Percentiles rank a stretch among this genome's conserved stretches.
phyloP scores from a whole-genome alignment of 768 basidiomycete genomes.

The Neoboletus brunneissimus region DNA sequence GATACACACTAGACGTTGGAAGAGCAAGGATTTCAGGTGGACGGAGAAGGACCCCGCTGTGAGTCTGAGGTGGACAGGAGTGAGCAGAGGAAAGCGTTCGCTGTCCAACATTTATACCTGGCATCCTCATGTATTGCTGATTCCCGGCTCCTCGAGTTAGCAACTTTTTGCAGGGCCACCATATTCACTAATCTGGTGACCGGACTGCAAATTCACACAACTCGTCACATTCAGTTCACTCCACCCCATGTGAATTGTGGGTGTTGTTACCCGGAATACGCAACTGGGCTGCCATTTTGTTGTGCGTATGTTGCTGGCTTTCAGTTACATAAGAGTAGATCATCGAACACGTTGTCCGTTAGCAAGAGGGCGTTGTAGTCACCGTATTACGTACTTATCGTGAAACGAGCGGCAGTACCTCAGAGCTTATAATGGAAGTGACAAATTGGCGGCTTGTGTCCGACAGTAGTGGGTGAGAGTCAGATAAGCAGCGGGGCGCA shows the following conservation, averaged over 20 bases:
- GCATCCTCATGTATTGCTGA: background rate
- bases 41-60: background rate
- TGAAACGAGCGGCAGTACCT: background rate
- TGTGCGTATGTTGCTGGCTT: background rate
- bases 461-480: background rate
- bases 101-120: constrained; percentile 17
- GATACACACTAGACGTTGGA: constrained; percentile 5
- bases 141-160: background rate
- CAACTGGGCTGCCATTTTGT: background rate
- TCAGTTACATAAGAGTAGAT: background rate
- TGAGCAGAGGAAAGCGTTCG: background rate
- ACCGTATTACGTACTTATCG: background rate
- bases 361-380: background rate
- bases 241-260: background rate
- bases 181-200: background rate
- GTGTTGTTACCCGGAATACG: background rate
- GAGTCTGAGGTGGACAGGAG: background rate
- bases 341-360: constrained; percentile 2
- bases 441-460: too few relatives aligned
- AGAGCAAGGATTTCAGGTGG: background rate
- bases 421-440: background rate
- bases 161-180: background rate
- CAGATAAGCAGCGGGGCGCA: background rate
- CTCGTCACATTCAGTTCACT: background rate
- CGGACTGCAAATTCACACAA: background rate